These are phyloP conservation scores for Achaetomium macrosporum DNA, from an alignment of 2,329 filamentous ascomycete species.

Conservation along the genomic window DNA sequence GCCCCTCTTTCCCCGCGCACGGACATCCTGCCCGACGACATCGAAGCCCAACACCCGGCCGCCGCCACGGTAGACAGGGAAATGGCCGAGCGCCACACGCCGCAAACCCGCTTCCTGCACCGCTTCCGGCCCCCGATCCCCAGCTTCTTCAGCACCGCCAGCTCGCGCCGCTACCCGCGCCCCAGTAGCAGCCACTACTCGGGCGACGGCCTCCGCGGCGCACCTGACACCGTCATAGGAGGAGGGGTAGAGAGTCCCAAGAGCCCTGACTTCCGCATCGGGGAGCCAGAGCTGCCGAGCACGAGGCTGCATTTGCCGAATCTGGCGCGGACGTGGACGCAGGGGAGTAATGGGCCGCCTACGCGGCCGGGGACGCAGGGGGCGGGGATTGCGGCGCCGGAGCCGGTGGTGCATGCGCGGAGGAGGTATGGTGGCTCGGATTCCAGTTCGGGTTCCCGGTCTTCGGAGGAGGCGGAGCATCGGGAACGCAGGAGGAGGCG, in stretches of 20 bases:
- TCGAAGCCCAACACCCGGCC: conserved; percentile 22
- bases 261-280: conserved; percentile 37
- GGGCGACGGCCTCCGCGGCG: conserved; percentile 17
- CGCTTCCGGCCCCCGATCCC: conserved; percentile 29
- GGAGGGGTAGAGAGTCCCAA: conserved; percentile 39
- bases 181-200: conserved; percentile 29
- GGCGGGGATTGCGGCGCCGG: conserved; percentile 14
- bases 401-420: conserved; percentile 13
- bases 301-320: conserved; percentile 39
- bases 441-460: not conserved
- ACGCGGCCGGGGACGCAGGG: conserved; percentile 22
- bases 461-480: conserved; percentile 16
- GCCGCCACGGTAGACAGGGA: conserved; percentile 13
- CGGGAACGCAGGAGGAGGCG: conserved; percentile 29
- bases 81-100: conserved; percentile 26
- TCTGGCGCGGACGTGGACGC: conserved; percentile 36
- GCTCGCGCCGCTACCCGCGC: conserved; percentile 8
- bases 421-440: not conserved
- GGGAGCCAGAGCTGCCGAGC: conserved; percentile 35
- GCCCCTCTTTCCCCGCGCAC: conserved; percentile 21
- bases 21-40: conserved; percentile 15
- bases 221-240: conserved; percentile 20
- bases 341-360: conserved; percentile 30
- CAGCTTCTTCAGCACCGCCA: conserved; percentile 24
- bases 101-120: conserved; percentile 23